Evolutionary conservation across 805 yeast genomes (phyloP), one percentile per base, ranked within the genome.

Genomic region (Saturnispora galanensis): DNA sequence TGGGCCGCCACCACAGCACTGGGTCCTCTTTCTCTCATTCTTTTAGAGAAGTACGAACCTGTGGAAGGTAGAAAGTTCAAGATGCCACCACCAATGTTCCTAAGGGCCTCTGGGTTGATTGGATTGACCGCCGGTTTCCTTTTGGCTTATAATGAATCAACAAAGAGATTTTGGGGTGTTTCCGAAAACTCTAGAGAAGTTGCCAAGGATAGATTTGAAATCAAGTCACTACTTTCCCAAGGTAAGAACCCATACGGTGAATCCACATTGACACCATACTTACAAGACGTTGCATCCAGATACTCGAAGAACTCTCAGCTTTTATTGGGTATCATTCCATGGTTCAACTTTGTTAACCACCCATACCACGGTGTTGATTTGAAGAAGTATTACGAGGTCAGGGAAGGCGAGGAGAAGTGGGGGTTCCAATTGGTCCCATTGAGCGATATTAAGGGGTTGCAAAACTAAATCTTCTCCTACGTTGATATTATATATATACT

Each of bases 341-440:
- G 87, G 86, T 84, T 86, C 70, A 86, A 86, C 66, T 67, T 83
- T 50, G 87, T 79, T 39, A 66, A 77, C 60, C 95, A 85, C 63
- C 87, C 84, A 53, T 80, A 77, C 67, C 95, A 85, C 63, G 93
- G 90, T 21, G 78, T 84, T 47, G 82, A 80, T 56, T 67, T 81
- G 48, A 69, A 70, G 56, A 78, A 70, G 56, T 81, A 79, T 50
- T 71, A 71, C 49, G 78, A 73, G 58, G 67, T 63, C 42, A 68
- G 81, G 56, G 71, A 73, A 21, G 81, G 81, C 34, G 81, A 76
- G 59, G 80, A 74, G 55, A 64, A 56, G 17, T 76, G 80, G 80
- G 75, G 72, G 1, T 69, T 76, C 50, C 44, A 56, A 5, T 70
- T 74, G 59, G 71, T 73, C 56, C 74, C 78, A 33, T 65, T 66